Conservation (phyloP, 208 protist genomes). For the Strigomonas culicis region DNA sequence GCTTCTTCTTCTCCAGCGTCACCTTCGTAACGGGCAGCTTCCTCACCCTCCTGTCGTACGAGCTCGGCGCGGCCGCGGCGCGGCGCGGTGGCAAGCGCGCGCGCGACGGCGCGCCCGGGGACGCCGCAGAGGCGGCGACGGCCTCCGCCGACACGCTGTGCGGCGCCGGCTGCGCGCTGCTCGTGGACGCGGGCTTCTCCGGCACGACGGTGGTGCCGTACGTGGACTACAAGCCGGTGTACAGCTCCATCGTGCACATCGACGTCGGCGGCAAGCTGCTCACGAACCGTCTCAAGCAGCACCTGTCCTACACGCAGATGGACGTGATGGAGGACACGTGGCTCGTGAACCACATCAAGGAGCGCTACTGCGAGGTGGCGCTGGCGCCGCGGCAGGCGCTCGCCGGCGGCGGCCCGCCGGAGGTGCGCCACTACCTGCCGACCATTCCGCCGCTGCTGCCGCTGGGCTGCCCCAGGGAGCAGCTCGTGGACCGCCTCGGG, state of each 20-base stretch:
- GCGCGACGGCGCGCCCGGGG: neutral
- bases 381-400: constrained; percentile 14
- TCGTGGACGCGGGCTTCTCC: constrained; percentile 82
- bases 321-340: constrained; percentile 79
- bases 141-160: neutral
- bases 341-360: constrained; percentile 83
- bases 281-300: constrained; percentile 74
- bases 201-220: constrained; percentile 69
- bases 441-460: constrained; percentile 63
- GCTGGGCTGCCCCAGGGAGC: constrained; percentile 49
- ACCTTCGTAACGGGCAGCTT: constrained; percentile 68
- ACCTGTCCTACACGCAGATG: constrained; percentile 72
- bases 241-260: constrained; percentile 48
- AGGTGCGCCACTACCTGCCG: constrained; percentile 64
- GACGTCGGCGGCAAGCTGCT: constrained; percentile 80
- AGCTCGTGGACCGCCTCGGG: constrained; percentile 30
- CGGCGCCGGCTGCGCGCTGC: constrained; percentile 27
- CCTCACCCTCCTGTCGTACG: constrained; percentile 43
- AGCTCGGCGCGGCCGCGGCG: neutral
- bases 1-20: constrained; percentile 62
- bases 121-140: neutral
- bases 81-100: neutral
- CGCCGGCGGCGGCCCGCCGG: constrained; percentile 2
- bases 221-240: constrained; percentile 60
- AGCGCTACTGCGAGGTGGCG: constrained; percentile 53